Evolutionary conservation across 768 basidiomycete genomes (phyloP).

Genomic region (Tylopilus intermedius): DNA sequence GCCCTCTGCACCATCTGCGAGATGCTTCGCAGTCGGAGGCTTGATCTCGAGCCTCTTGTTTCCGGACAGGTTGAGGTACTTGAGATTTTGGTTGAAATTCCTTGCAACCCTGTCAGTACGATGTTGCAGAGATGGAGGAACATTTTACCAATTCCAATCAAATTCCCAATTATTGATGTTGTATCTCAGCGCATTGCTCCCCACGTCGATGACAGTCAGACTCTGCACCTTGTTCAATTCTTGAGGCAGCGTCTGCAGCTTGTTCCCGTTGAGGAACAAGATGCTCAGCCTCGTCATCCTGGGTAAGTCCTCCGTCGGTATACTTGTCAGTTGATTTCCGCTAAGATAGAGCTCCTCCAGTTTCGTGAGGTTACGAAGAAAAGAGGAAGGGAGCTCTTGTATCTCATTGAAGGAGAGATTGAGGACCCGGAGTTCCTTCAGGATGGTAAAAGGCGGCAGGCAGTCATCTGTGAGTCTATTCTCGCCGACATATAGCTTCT

Average conservation of each 20-base stretch:
- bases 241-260: constrained; percentile 84
- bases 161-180: constrained; percentile 98
- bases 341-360: constrained; percentile 89
- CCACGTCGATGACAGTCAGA: constrained; percentile 82
- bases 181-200: constrained; percentile 90
- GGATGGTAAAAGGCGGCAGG: constrained; percentile 66
- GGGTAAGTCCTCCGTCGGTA: constrained; percentile 87
- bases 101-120: constrained; percentile 37
- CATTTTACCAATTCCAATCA: constrained; percentile 92
- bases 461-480: constrained; percentile 80
- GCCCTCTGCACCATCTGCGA: constrained; percentile 17
- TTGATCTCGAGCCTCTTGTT: constrained; percentile 97
- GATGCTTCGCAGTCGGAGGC: constrained; percentile 38
- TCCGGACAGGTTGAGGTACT: constrained; percentile 93
- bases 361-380: constrained; percentile 63
- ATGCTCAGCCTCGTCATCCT: constrained; percentile 61
- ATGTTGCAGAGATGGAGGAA: neutral
- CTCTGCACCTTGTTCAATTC: constrained; percentile 81
- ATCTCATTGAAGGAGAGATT: constrained; percentile 96
- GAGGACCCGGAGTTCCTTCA: constrained; percentile 74
- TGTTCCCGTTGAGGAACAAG: constrained; percentile 91
- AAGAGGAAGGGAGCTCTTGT: constrained; percentile 75
- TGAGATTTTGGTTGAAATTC: constrained; percentile 93
- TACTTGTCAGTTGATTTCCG: constrained; percentile 87
- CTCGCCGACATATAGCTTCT: constrained; percentile 83